A percentile compares a stretch with the other conserved stretches of the same genome.
These are phyloP conservation scores for Ehretia macrophylla DNA, from an alignment of 257 asterid species.

Conservation along the genomic window DNA sequence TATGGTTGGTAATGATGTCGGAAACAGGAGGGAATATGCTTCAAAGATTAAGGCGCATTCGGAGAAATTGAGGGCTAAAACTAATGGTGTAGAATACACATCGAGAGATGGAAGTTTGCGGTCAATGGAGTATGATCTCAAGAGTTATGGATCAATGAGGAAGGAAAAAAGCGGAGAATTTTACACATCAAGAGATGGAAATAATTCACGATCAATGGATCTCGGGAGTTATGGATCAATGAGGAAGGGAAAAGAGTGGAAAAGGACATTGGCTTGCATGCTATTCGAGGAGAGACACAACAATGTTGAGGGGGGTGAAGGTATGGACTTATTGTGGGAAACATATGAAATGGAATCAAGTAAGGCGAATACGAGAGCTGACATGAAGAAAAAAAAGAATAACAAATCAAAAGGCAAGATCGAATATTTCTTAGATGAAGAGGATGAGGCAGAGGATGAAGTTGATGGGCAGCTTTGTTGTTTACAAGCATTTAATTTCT, in stretches of 20 bases:
- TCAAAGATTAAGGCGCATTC: background rate
- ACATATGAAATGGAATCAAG: constrained; percentile 46
- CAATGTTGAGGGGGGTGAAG: constrained; percentile 48
- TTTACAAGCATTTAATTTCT: constrained; percentile 66
- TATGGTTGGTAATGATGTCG: too few species aligned
- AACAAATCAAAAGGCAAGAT: constrained; percentile 12
- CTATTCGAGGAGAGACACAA: constrained; percentile 67
- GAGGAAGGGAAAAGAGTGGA: constrained; percentile 86
- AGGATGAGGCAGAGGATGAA: constrained; percentile 26
- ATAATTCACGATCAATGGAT: constrained; percentile 19
- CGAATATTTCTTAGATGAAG: background rate
- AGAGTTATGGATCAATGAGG: constrained; percentile 64
- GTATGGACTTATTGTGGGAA: constrained; percentile 93
- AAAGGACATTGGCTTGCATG: constrained; percentile 75
- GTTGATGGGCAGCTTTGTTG: constrained; percentile 51
- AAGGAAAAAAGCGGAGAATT: too few species aligned
- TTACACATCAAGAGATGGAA: constrained; percentile 15
- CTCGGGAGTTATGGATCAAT: constrained; percentile 53
- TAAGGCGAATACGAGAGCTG: constrained; percentile 10
- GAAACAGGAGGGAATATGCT: too few species aligned
- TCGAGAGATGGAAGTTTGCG: constrained; percentile 21
- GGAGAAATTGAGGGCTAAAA: background rate
- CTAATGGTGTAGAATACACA: constrained; percentile 3
- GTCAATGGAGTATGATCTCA: constrained; percentile 17
- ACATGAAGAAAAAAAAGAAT: constrained; percentile 5